Evolutionary conservation across 495 filamentous ascomycete species (phyloP).

Genomic region (Aspergillus nanangensis): DNA sequence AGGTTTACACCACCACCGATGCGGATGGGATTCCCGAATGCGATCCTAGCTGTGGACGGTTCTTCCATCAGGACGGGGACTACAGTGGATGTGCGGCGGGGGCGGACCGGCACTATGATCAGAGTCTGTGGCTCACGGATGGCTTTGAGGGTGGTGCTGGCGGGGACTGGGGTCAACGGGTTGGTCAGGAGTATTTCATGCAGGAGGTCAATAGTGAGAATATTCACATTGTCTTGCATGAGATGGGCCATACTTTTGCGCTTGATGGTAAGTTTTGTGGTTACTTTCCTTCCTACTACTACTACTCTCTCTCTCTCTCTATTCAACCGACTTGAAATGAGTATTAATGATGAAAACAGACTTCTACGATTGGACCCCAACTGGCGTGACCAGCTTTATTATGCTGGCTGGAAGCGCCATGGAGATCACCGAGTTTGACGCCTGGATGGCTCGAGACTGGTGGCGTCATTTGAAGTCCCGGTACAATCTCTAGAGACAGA

Average conservation of each 20-base stretch:
- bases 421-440: constrained; percentile 15
- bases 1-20: constrained; percentile 15
- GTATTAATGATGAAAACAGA: neutral
- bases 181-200: constrained; percentile 13
- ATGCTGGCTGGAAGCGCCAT: constrained; percentile 13
- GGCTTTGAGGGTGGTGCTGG: constrained; percentile 14
- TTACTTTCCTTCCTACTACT: no score
- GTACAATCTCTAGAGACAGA: constrained; percentile 14
- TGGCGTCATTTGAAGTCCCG: constrained; percentile 14
- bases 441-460: constrained; percentile 16
- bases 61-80: constrained; percentile 16
- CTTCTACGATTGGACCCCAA: constrained; percentile 17
- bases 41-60: constrained; percentile 10
- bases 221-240: constrained; percentile 14
- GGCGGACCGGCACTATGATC: constrained; percentile 13
- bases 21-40: constrained; percentile 11
- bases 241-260: constrained; percentile 16
- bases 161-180: constrained; percentile 17
- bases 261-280: constrained; percentile 14
- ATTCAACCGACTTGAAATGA: neutral
- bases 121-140: constrained; percentile 16
- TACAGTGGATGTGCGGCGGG: constrained; percentile 10
- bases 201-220: constrained; percentile 7
- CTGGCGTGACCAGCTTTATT: constrained; percentile 12
- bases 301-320: no score